Evolutionary conservation across 345 rosid species (phyloP).

Genomic region (Euphorbia lathyris): DNA sequence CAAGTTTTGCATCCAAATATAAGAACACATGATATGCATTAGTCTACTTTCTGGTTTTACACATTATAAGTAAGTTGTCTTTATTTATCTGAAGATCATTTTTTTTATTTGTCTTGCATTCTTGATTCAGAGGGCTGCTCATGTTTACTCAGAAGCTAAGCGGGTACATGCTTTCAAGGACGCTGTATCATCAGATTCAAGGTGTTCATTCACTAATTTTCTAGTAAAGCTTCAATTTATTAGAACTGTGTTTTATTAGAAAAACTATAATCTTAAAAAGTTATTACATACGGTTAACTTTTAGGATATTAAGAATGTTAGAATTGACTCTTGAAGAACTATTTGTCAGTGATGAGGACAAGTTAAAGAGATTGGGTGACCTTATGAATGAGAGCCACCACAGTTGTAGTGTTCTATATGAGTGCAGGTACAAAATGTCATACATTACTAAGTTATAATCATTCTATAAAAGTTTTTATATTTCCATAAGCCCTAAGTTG

Average conservation of each 20-base stretch:
- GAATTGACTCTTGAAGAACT: constrained; percentile 10
- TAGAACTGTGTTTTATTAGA: no score
- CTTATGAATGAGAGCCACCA: constrained; percentile 93
- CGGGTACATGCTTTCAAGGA: constrained; percentile 86
- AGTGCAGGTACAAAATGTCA: constrained; percentile 68
- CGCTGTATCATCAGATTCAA: constrained; percentile 59
- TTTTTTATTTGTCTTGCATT: background rate
- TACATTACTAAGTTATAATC: background rate
- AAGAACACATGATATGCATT: background rate
- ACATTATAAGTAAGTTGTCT: background rate
- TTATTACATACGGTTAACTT: background rate
- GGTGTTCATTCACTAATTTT: constrained; percentile 28
- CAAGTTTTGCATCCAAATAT: background rate
- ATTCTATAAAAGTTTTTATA: no score
- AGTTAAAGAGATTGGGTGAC: constrained; percentile 79
- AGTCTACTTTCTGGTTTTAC: background rate
- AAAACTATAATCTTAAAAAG: no score
- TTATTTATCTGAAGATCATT: no score
- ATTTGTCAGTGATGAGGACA: constrained; percentile 75
- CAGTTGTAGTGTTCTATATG: constrained; percentile 86
- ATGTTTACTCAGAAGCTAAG: constrained; percentile 86
- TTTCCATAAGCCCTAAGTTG: background rate
- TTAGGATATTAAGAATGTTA: background rate
- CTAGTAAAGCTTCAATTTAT: no score
- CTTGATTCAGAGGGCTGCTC: constrained; percentile 73